phyloP scores from a whole-genome alignment of 202 grass and related monocot genomes.

The Saccharum hybrid region DNA sequence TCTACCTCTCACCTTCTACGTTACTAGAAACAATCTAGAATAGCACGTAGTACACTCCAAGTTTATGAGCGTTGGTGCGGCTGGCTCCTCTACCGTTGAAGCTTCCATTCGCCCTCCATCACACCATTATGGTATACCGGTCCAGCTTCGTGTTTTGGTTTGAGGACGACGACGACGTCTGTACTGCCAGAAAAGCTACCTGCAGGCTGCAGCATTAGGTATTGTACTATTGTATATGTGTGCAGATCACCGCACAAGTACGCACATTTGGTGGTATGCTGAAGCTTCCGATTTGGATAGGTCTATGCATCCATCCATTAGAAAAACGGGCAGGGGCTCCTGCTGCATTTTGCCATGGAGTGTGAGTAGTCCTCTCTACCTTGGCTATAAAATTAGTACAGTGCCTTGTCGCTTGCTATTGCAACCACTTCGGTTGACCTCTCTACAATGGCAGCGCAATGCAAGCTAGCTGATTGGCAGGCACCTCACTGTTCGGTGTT shows the following conservation, averaged over 20 bases:
- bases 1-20: neutral
- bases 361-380: too few relatives aligned
- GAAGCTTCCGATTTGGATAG: neutral
- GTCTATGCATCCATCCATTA: neutral
- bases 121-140: neutral
- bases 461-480: slow-evolving; percentile 6
- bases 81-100: neutral
- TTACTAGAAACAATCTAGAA: neutral
- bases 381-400: too few relatives aligned
- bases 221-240: neutral
- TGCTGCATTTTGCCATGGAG: neutral
- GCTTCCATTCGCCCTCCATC: neutral
- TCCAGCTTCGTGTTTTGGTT: slow-evolving; percentile 27
- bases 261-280: slow-evolving; percentile 22
- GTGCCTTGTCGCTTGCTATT: slow-evolving; percentile 9
- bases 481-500: neutral
- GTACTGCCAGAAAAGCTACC: neutral
- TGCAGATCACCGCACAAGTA: neutral
- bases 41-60: neutral
- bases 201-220: neutral
- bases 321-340: neutral
- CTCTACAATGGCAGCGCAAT: neutral
- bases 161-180: slow-evolving; percentile 27
- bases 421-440: slow-evolving; percentile 43
- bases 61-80: neutral